Conservation (phyloP, 371 early-diverging fungal species). For the Mortierella sp. region DNA sequence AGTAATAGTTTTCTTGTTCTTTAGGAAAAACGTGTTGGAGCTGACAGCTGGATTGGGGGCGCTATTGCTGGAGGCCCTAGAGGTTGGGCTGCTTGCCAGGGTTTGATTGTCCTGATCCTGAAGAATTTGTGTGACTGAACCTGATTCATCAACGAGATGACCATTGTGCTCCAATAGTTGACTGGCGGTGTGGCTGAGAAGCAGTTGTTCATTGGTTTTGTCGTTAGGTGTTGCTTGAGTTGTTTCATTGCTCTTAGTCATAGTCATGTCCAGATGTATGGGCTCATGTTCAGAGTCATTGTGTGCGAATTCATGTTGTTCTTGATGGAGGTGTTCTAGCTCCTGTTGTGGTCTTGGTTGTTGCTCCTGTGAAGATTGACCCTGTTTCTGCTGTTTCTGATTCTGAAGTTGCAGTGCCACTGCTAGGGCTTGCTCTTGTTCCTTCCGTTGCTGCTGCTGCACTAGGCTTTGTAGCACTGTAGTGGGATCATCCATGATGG, state of each 20-base stretch:
- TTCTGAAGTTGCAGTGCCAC: conserved; percentile 17
- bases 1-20: background rate
- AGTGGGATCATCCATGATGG: conserved; percentile 23
- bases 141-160: conserved; percentile 4
- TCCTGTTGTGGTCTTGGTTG: background rate
- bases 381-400: conserved; percentile 3
- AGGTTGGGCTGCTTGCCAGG: background rate
- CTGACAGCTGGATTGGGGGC: background rate
- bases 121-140: conserved; percentile 1
- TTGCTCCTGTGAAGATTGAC: background rate
- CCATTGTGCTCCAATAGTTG: background rate
- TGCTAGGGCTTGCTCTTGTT: conserved; percentile 8
- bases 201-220: conserved; percentile 2
- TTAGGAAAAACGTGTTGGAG: background rate
- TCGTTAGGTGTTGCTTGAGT: background rate
- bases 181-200: conserved; percentile 4
- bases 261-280: background rate
- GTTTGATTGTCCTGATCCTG: background rate
- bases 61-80: background rate
- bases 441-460: conserved; percentile 18
- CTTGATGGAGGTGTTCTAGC: background rate
- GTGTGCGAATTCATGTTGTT: background rate
- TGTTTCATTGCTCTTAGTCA: background rate
- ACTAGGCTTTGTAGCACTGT: conserved; percentile 9
- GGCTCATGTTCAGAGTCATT: background rate